Conservation (phyloP, 2,329 filamentous ascomycete genomes). For the Blastomyces gilchristii region DNA sequence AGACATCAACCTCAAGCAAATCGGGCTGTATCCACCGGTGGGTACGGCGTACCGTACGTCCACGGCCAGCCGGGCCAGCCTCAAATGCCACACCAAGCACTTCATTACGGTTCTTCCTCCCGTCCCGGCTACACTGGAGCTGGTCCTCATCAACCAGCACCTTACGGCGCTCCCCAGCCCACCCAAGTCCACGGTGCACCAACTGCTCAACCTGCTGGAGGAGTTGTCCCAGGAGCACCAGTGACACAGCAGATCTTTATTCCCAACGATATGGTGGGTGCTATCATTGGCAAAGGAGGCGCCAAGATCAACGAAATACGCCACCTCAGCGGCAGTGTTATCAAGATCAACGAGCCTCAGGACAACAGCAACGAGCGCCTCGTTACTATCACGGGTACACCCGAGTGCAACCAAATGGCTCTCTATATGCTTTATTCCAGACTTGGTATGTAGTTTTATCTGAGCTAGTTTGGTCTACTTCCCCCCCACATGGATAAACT, state of each 20-base stretch:
- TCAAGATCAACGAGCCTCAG: slow-evolving; percentile 99
- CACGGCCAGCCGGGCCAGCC: slow-evolving; percentile 50
- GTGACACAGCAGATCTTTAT: slow-evolving; percentile 98
- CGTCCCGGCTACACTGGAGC: slow-evolving; percentile 66
- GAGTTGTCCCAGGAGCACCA: slow-evolving; percentile 66
- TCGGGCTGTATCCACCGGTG: slow-evolving; percentile 59
- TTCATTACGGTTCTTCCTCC: slow-evolving; percentile 72
- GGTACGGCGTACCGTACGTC: slow-evolving; percentile 60
- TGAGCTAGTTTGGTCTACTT: neutral
- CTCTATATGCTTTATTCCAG: slow-evolving; percentile 97
- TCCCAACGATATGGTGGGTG: slow-evolving; percentile 98
- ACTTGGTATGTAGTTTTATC: slow-evolving; percentile 56
- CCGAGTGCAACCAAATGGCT: slow-evolving; percentile 99
- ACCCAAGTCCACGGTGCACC: slow-evolving; percentile 54
- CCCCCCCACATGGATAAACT: neutral
- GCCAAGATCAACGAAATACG: slow-evolving; percentile 99
- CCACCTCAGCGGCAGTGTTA: slow-evolving; percentile 91
- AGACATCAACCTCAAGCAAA: slow-evolving; percentile 64
- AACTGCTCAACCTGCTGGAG: slow-evolving; percentile 59
- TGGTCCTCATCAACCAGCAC: slow-evolving; percentile 66
- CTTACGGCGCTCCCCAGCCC: slow-evolving; percentile 54
- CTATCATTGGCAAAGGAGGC: slow-evolving; percentile 96
- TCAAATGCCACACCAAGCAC: slow-evolving; percentile 52
- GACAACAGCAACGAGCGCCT: slow-evolving; percentile 98
- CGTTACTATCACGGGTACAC: slow-evolving; percentile 93